Conservation (phyloP, 2,329 filamentous ascomycete species). For the Sporothrix brasiliensis region DNA sequence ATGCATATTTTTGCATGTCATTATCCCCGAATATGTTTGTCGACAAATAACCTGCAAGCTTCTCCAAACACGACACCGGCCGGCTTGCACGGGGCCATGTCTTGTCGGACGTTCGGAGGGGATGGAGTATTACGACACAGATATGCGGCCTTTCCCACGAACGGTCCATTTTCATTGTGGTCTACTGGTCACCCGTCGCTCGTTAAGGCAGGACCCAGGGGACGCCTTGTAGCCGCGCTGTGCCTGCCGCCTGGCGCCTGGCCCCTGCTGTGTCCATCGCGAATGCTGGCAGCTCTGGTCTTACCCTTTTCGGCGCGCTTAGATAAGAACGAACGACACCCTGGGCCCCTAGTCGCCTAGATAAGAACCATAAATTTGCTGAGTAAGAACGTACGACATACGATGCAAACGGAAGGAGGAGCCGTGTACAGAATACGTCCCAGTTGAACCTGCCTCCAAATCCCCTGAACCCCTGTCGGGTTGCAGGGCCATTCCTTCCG, state of each 20-base stretch:
- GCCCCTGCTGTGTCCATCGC: not conserved
- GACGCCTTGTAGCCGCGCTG: constrained; percentile 14
- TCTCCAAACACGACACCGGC: not conserved
- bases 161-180: not conserved
- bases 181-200: not conserved
- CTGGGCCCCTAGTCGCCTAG: not conserved
- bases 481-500: no score
- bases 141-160: constrained; percentile 1
- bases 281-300: not conserved
- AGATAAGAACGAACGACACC: constrained; percentile 12
- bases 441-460: no score
- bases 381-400: no score
- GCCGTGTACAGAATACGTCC: no score
- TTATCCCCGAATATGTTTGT: no score
- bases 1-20: no score
- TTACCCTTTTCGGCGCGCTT: not conserved
- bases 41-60: not conserved
- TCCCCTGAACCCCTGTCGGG: no score
- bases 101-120: not conserved
- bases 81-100: not conserved
- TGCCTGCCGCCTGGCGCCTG: not conserved
- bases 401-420: no score
- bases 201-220: constrained; percentile 2
- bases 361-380: not conserved
- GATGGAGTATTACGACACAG: not conserved